Evolutionary conservation across 495 filamentous ascomycete species (phyloP).

Genomic region (Talaromyces thailandensis): DNA sequence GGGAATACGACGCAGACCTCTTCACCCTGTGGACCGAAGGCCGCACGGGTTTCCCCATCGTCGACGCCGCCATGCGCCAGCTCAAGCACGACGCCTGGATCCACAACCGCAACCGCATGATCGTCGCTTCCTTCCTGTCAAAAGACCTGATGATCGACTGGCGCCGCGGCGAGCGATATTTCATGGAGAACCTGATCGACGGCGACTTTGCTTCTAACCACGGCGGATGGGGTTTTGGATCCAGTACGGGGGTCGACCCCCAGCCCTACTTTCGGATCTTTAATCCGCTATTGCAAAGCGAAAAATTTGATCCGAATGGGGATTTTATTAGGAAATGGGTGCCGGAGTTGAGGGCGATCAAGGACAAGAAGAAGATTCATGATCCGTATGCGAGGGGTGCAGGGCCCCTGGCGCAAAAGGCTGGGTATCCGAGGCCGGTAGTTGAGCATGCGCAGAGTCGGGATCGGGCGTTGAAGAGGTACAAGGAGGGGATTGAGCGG

Average conservation of each 20-base stretch:
- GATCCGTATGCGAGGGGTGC: conserved; percentile 66
- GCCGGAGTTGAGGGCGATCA: conserved; percentile 49
- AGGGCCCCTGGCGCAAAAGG: conserved; percentile 45
- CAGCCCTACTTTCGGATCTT: conserved; percentile 92
- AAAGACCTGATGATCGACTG: conserved; percentile 88
- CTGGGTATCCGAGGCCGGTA: conserved; percentile 65
- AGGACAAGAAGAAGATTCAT: conserved; percentile 56
- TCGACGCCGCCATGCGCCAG: conserved; percentile 91
- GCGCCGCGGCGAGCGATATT: conserved; percentile 80
- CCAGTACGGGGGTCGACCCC: conserved; percentile 76
- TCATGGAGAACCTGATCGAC: conserved; percentile 84
- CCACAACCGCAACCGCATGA: conserved; percentile 89
- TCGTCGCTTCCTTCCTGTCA: conserved; percentile 75
- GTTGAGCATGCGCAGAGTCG: conserved; percentile 65
- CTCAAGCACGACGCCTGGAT: conserved; percentile 63
- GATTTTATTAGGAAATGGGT: conserved; percentile 54
- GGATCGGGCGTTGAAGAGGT: conserved; percentile 57
- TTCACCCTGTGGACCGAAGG: conserved; percentile 74
- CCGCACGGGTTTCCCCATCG: conserved; percentile 74
- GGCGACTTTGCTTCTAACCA: conserved; percentile 92
- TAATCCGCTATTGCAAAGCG: conserved; percentile 78
- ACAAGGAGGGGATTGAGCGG: conserved; percentile 40
- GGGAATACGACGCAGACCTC: conserved; percentile 60
- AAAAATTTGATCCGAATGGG: conserved; percentile 59
- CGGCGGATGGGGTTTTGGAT: conserved; percentile 83